Base-by-base conservation (phyloP, 2,329 filamentous ascomycete genomes). In the Curvularia sp. region DNA sequence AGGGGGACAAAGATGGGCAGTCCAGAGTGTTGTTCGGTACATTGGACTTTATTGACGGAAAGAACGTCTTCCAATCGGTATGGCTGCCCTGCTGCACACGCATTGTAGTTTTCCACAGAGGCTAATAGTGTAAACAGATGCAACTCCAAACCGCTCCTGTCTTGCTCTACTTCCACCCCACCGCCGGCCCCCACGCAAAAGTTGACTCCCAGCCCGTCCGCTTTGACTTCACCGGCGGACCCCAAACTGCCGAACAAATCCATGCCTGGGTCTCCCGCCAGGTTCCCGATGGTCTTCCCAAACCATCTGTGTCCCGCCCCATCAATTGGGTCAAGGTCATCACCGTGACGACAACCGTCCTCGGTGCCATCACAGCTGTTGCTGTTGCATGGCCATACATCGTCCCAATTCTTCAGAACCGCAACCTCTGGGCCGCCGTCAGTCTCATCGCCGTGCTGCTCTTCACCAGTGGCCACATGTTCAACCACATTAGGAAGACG, bases 401-500 rank as follows among this genome's bases (percentile, higher is more conserved):
- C 12, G 74, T 94, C 10, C 94, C 94, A 3, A 72, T 97, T 59
- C 77, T 97, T 34, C 91, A 93, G 77, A 97, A 90, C 82, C 90
- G 94, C 68, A 98, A 96, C 72, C 80, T 98, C 18, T 99, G 95
- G 95, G 93, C 94, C 23, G 92, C 91, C 21, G 79, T 96, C 71
- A 96, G 91, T 78, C 82, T 99, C 67, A 93, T 98, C 71, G 84
- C 88, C 13, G 93, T 99, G 63, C 85, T 99, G 41, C 83, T 97
- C 57, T 99, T 98, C 80, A 97, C 90, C 46, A 95, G 91, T 69
- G 96, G 95, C 38, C 93, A 98, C 80, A 99, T 99, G 96, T 99
- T 96, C 85, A 99, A 98, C 79, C 93, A 97, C 74, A 99, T 99
- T 74, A 87, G 96, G 69, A 94, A 95, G 77, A 92, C 96, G 2